phyloP scores from a whole-genome alignment of 129 eudicot species.

The Ambrosia artemisiifolia region DNA sequence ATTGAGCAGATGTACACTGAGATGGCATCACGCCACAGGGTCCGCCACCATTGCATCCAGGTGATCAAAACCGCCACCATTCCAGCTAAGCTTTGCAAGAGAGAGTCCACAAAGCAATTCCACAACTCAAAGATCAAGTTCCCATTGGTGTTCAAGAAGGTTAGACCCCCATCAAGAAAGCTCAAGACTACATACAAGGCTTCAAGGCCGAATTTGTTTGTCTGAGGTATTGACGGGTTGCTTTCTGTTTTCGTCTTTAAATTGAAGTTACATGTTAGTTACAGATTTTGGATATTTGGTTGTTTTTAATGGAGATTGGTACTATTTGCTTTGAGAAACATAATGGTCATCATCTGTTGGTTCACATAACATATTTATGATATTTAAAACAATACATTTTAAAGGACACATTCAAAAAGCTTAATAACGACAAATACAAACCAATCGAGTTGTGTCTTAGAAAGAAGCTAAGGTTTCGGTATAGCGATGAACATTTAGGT shows the following conservation, averaged over 20 bases:
- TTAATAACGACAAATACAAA: neutral
- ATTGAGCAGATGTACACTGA: conserved; percentile 12
- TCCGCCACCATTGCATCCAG: conserved; percentile 9
- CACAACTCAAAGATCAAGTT: neutral
- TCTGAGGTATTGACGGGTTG: neutral
- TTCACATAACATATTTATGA: too few relatives aligned
- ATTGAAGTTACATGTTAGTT: neutral
- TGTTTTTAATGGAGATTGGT: neutral
- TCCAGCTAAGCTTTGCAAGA: conserved; percentile 6
- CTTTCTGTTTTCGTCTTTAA: neutral
- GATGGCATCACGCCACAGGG: conserved; percentile 7
- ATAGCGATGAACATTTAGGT: neutral
- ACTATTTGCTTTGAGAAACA: neutral
- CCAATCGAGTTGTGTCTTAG: neutral
- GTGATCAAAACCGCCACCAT: neutral
- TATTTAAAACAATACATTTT: neutral
- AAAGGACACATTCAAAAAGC: neutral
- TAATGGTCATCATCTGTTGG: neutral
- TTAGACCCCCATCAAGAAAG: neutral
- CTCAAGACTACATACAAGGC: neutral
- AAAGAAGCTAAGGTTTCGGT: neutral
- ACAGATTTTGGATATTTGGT: neutral
- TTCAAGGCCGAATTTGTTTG: conserved; percentile 12
- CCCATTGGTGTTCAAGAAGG: conserved; percentile 2
- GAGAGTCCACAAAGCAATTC: neutral